Evolutionary conservation across 148 eudicot species (phyloP).

Genomic region (Silene conica): DNA sequence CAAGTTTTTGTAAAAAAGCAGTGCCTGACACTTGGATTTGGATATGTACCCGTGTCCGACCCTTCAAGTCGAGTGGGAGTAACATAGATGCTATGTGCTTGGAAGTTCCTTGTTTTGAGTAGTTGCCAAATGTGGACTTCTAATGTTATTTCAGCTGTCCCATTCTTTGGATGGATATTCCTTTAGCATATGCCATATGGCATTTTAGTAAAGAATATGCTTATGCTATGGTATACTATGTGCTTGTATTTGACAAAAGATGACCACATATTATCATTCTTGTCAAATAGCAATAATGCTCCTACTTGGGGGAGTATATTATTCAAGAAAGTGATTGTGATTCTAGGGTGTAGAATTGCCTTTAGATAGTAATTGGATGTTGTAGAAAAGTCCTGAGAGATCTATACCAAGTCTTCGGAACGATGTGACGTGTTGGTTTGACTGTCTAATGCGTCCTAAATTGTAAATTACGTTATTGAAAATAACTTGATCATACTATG

Average conservation of each 20-base stretch:
- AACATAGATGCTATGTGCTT: too few species aligned
- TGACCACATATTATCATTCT: background rate
- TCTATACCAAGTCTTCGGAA: background rate
- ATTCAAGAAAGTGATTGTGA: background rate
- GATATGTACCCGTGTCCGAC: too few species aligned
- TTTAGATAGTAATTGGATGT: background rate
- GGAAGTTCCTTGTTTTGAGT: too few species aligned
- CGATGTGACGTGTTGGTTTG: background rate
- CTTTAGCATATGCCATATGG: slow-evolving; percentile 21
- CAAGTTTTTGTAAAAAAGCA: too few species aligned
- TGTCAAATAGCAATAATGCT: slow-evolving; percentile 4
- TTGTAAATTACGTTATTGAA: background rate
- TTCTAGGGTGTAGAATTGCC: background rate
- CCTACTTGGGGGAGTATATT: background rate
- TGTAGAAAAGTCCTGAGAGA: background rate
- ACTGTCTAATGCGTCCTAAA: background rate
- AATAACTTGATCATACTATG: background rate
- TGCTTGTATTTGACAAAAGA: slow-evolving; percentile 6
- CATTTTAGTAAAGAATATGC: slow-evolving; percentile 13
- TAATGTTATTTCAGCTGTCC: slow-evolving; percentile 20
- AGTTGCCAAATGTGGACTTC: slow-evolving; percentile 9
- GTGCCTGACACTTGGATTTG: too few species aligned
- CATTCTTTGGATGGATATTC: slow-evolving; percentile 21
- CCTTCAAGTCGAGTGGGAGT: too few species aligned
- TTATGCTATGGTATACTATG: slow-evolving; percentile 8